Conservation (phyloP, 176 grass and related monocot species). For the Cocos nucifera region DNA sequence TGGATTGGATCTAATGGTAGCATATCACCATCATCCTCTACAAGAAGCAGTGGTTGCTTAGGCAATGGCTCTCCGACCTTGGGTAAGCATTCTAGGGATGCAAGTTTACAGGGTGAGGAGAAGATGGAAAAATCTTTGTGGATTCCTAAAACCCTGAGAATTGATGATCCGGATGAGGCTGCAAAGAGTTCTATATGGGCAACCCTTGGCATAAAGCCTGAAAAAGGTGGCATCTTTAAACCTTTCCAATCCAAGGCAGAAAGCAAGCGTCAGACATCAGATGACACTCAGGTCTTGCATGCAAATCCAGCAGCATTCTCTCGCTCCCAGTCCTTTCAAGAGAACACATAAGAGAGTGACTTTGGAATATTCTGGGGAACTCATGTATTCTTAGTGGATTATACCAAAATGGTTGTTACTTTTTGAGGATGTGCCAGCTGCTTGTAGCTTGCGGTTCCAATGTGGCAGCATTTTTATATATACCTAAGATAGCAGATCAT, state of each 20-base stretch:
- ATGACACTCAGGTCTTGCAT: slow-evolving; percentile 34
- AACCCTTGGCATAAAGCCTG: slow-evolving; percentile 84
- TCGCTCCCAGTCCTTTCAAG: slow-evolving; percentile 75
- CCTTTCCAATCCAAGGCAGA: slow-evolving; percentile 56
- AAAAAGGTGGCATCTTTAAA: slow-evolving; percentile 48
- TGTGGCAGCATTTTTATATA: neutral
- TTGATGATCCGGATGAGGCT: slow-evolving; percentile 83
- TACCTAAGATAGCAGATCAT: neutral
- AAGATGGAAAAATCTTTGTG: slow-evolving; percentile 63
- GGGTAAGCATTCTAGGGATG: slow-evolving; percentile 79
- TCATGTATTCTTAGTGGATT: too few species aligned
- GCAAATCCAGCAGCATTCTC: slow-evolving; percentile 81
- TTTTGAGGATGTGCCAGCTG: neutral
- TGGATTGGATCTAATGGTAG: slow-evolving; percentile 32
- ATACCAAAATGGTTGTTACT: too few species aligned
- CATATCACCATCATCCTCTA: slow-evolving; percentile 36
- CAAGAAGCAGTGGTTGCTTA: slow-evolving; percentile 59
- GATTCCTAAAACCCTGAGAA: slow-evolving; percentile 84
- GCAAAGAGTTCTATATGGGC: slow-evolving; percentile 96
- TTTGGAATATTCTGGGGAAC: neutral
- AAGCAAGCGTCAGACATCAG: slow-evolving; percentile 35
- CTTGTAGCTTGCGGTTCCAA: neutral
- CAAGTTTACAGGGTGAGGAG: slow-evolving; percentile 36
- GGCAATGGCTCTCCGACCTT: slow-evolving; percentile 62
- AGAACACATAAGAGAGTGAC: slow-evolving; percentile 34